Base-by-base conservation (phyloP, 805 yeast species). In the Kuraishia capsulata region DNA sequence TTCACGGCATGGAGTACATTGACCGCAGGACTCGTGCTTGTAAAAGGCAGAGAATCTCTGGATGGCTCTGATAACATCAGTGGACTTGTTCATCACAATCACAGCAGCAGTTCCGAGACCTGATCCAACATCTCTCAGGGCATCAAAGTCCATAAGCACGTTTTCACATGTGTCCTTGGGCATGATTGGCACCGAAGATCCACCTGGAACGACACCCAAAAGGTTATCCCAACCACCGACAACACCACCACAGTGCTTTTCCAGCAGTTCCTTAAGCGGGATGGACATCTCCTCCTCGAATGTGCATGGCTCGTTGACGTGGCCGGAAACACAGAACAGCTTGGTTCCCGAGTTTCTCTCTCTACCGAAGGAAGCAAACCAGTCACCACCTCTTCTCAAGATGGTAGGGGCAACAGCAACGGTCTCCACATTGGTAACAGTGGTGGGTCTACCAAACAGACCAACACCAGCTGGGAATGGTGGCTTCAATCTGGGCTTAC, bases 391-490 rank as follows among this genome's bases (percentile, higher is more conserved):
- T 61, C 95, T 75, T 64, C 95, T 78, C 62, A 83, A 71, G 55
- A 86, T 86, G 24, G 95, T 83, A 44, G 95, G 94, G 9, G 94
- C 83, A 36, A 86, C 95, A 5, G 95, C 78, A 41, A 86, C 92
- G 14, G 95, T 85, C 65, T 86, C 95, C 43, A 86, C 95, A 56
- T 86, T 86, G 45, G 95, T 81, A 42, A 86, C 95, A 33, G 95
- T 86, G 24, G 89, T 76, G 47, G 95, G 95, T 61, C 95, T 76
- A 53, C 95, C 95, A 50, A 82, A 86, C 40, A 86, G 68, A 52
- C 95, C 95, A 42, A 85, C 90, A 53, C 94, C 95, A 26, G 95
- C 95, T 26, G 95, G 95, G 75, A 86, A 86, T 46, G 95, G 95
- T 28, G 95, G 95, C 76, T 86, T 86, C 59, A 86, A 73, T 64